Evolutionary conservation across 2,329 filamentous ascomycete genomes (phyloP).

Genomic region (Exophiala spinifera): DNA sequence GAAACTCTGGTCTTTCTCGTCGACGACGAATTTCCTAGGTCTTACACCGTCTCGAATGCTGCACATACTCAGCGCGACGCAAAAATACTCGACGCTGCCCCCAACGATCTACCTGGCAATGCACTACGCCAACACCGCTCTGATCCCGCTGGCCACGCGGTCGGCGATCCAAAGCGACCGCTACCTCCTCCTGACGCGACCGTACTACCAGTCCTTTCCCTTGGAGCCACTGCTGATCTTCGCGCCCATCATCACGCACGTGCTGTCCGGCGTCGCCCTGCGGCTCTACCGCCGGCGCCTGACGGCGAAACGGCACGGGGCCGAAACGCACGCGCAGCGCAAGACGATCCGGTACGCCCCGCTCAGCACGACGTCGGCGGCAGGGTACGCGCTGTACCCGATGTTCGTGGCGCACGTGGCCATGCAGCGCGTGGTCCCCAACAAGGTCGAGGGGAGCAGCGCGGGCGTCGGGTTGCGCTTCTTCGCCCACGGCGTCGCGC

Average conservation of each 20-base stretch:
- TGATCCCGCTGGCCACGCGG: slow-evolving; percentile 72
- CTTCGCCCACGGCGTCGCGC: slow-evolving; percentile 79
- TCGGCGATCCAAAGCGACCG: slow-evolving; percentile 74
- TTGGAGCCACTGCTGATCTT: slow-evolving; percentile 77
- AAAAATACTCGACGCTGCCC: slow-evolving; percentile 86
- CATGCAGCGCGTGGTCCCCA: slow-evolving; percentile 72
- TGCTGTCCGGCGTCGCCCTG: slow-evolving; percentile 72
- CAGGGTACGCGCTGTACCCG: slow-evolving; percentile 68
- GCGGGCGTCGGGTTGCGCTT: slow-evolving; percentile 82
- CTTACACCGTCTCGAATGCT: slow-evolving; percentile 20
- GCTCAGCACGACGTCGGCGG: slow-evolving; percentile 65
- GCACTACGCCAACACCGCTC: slow-evolving; percentile 76
- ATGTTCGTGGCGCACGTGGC: slow-evolving; percentile 69
- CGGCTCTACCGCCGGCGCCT: slow-evolving; percentile 71
- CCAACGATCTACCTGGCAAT: slow-evolving; percentile 72
- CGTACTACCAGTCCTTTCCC: slow-evolving; percentile 82
- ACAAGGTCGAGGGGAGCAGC: slow-evolving; percentile 75
- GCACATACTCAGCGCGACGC: slow-evolving; percentile 60
- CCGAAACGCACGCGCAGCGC: slow-evolving; percentile 55
- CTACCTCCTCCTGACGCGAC: slow-evolving; percentile 85
- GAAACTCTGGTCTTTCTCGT: too few relatives aligned
- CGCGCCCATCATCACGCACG: slow-evolving; percentile 70
- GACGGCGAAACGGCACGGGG: slow-evolving; percentile 72
- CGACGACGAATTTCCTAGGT: slow-evolving; percentile 42
- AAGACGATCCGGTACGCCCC: slow-evolving; percentile 61